Conservation (phyloP, 2,329 filamentous ascomycete species). For the Calonectria pseudoreteaudii region DNA sequence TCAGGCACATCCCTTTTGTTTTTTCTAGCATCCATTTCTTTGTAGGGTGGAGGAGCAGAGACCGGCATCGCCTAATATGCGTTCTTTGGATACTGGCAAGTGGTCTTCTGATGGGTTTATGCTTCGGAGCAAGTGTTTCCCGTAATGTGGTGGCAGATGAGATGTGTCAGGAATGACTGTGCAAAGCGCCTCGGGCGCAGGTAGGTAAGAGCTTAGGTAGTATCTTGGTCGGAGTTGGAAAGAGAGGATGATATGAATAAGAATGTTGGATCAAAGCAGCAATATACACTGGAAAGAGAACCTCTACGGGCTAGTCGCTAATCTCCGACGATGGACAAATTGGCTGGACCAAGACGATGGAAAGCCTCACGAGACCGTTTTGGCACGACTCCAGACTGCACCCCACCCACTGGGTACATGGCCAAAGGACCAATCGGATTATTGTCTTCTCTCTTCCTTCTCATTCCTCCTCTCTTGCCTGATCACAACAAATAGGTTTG, state of each 20-base stretch:
- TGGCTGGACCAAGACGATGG: neutral
- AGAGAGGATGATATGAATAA: neutral
- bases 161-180: neutral
- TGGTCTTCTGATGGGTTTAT: neutral
- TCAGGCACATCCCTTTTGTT: neutral
- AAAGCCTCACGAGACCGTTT: neutral
- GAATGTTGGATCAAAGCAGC: neutral
- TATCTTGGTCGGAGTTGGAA: neutral
- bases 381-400: neutral
- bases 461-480: too few relatives aligned
- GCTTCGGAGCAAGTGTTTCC: neutral
- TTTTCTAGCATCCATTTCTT: neutral
- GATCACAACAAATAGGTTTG: too few relatives aligned
- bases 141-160: neutral
- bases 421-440: too few relatives aligned
- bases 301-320: too few relatives aligned
- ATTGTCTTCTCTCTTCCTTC: too few relatives aligned
- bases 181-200: too few relatives aligned
- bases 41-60: neutral
- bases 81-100: neutral
- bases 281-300: neutral
- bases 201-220: neutral
- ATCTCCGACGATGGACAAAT: neutral
- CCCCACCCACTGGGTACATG: too few relatives aligned
- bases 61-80: neutral